Percentiles rank a stretch among this genome's conserved stretches.
Evolutionary conservation across 2,329 filamentous ascomycete genomes (phyloP).

Genomic region (Ascosphaera pollenicola): DNA sequence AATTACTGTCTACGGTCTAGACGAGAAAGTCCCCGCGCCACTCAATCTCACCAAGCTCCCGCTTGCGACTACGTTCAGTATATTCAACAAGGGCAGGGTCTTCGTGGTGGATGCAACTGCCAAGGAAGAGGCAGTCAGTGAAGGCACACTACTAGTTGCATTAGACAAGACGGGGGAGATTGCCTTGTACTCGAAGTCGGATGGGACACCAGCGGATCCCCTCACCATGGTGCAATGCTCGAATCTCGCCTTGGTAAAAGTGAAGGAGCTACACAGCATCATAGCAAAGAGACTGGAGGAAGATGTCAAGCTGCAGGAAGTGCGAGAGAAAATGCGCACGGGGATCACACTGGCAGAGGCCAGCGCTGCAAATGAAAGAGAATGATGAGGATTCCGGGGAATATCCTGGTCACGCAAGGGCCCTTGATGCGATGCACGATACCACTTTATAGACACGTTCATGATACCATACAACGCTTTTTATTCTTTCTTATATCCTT

Average conservation of each 20-base stretch:
- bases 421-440: conserved; percentile 1
- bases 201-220: conserved; percentile 63
- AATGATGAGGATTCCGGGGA: conserved; percentile 11
- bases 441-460: neutral
- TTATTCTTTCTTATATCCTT: conserved; percentile 2
- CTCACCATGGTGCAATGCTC: conserved; percentile 56
- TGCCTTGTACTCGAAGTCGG: conserved; percentile 77
- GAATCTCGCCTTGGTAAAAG: conserved; percentile 51
- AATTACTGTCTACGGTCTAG: conserved; percentile 61
- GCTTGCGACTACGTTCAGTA: conserved; percentile 75
- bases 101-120: conserved; percentile 24
- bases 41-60: conserved; percentile 83
- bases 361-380: conserved; percentile 67
- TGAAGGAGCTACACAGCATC: conserved; percentile 54
- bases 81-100: conserved; percentile 34
- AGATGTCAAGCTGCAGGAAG: conserved; percentile 38
- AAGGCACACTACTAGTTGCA: conserved; percentile 53
- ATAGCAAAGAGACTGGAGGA: conserved; percentile 53
- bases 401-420: neutral
- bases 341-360: conserved; percentile 62
- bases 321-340: conserved; percentile 39
- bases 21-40: conserved; percentile 75
- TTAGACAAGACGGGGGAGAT: conserved; percentile 80
- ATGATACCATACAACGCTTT: neutral
- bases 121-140: conserved; percentile 31